Base-by-base conservation (phyloP, 495 filamentous ascomycete species). In the Neurospora tetraspora region DNA sequence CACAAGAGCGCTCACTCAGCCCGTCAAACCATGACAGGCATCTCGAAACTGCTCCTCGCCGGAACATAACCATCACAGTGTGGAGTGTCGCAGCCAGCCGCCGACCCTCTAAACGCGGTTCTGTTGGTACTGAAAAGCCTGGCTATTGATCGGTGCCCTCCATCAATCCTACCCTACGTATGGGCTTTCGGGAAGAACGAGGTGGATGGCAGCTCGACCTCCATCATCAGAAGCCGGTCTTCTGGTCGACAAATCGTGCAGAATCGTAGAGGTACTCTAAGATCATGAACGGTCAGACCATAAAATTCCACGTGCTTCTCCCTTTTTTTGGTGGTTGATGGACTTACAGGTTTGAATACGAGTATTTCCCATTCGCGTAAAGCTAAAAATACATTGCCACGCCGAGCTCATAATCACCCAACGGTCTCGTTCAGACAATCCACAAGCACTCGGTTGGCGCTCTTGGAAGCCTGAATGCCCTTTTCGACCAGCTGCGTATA, bases 401-500 rank as follows among this genome's bases (percentile, higher is more conserved):
- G 27, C 14, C 23, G 18, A 45, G 43, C 8, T 71, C 3, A 16
- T 36, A 20, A 47, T 80, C 74, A 78, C 53, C 70, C 74, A 36
- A 83, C 74, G 1, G 82, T 81, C 69, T 83, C 81, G 20, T 77
- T 75, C 2, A 86, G 73, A 70, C 79, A 80, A 14, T 78, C 77
- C 12, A 83, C 74, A 23, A 86, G 76, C 31, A 86, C 84, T n/a
- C 76, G 76, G 68, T 83, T 85, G 9, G 83, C 78, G 69, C 77
- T 82, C 20, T 74, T 80, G 23, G 82, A 85, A 1, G 85, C 85
- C 39, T 81, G 71, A 40, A 86, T 80, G 10, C 81, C 84, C 68
- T 78, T 79, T 71, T 85, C 80, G 0, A 86, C 78, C 37, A 86
- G 74, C 27, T 79, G 76, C 40, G 80, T 79, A 73, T 85, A 84